These are phyloP conservation scores for Sugiyamaella smithiae DNA, from an alignment of 805 yeast genomes.

Conservation along the genomic window DNA sequence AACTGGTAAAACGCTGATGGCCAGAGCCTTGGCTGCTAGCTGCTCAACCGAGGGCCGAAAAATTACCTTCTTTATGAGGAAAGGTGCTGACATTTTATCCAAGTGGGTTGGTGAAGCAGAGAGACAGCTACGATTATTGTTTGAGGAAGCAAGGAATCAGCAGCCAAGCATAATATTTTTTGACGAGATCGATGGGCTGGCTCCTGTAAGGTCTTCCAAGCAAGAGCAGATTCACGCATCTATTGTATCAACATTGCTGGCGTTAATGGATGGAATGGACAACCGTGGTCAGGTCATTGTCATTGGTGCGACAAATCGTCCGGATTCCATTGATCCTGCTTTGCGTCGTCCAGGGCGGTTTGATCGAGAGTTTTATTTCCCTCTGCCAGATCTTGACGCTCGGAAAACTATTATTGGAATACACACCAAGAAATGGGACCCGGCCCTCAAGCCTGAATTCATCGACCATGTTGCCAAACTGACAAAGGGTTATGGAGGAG, in stretches of 20 bases:
- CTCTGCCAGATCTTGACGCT: conserved; percentile 80
- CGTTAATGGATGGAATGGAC: conserved; percentile 99
- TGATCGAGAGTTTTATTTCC: conserved; percentile 95
- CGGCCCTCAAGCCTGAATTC: conserved; percentile 60
- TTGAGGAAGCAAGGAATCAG: conserved; percentile 93
- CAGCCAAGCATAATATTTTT: conserved; percentile 96
- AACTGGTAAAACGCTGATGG: conserved; percentile 97
- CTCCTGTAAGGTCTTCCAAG: conserved; percentile 95
- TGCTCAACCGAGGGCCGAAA: conserved; percentile 82
- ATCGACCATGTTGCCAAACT: conserved; percentile 65
- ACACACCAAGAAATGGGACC: conserved; percentile 87
- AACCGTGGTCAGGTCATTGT: conserved; percentile 97
- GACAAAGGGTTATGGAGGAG: conserved; percentile 98
- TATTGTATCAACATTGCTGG: conserved; percentile 90
- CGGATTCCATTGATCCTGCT: conserved; percentile 98
- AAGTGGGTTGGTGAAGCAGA: conserved; percentile 99
- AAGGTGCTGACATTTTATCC: conserved; percentile 95
- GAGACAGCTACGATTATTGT: conserved; percentile 81
- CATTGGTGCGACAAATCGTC: conserved; percentile 96
- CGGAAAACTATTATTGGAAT: conserved; percentile 75
- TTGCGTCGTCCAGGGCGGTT: conserved; percentile 95
- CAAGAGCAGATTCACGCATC: conserved; percentile 99
- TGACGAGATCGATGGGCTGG: conserved; percentile 97
- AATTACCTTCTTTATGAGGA: conserved; percentile 95
- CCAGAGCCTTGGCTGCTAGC: conserved; percentile 93